Percentiles rank a stretch among this genome's conserved stretches.
Evolutionary conservation across 176 grass and related monocot genomes (phyloP).

Genomic region (Oryza coarctata): DNA sequence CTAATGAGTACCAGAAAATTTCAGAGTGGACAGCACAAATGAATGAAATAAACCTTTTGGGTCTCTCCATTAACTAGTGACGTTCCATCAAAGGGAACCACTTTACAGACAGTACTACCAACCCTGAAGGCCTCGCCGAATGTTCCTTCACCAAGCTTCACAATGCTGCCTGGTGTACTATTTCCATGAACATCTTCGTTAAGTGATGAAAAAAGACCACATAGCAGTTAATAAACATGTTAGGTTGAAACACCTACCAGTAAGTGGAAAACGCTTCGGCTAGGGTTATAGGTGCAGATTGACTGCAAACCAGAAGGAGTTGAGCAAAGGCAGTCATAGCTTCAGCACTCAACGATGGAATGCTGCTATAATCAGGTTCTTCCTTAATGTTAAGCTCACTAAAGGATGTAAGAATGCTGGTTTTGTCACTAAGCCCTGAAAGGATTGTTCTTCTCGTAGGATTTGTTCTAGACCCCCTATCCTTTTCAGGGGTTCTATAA

Average conservation of each 20-base stretch:
- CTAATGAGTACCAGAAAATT: slow-evolving; percentile 36
- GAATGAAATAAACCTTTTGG: slow-evolving; percentile 74
- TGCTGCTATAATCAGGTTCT: slow-evolving; percentile 23
- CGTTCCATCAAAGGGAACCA: slow-evolving; percentile 88
- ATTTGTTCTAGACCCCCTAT: slow-evolving; percentile 13
- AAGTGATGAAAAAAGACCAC: slow-evolving; percentile 20
- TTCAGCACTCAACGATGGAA: slow-evolving; percentile 50
- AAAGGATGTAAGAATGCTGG: slow-evolving; percentile 37
- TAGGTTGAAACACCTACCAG: slow-evolving; percentile 57
- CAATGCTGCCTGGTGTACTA: slow-evolving; percentile 60
- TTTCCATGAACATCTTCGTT: slow-evolving; percentile 32
- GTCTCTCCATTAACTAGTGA: slow-evolving; percentile 79
- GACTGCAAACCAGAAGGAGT: slow-evolving; percentile 74
- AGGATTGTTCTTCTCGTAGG: slow-evolving; percentile 20
- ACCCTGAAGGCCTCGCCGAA: slow-evolving; percentile 87
- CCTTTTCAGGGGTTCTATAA: slow-evolving; percentile 53
- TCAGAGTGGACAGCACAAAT: background rate
- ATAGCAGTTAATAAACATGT: slow-evolving; percentile 8
- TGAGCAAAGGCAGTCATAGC: slow-evolving; percentile 62
- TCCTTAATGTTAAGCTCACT: slow-evolving; percentile 63
- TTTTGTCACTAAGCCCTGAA: slow-evolving; percentile 26
- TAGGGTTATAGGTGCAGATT: slow-evolving; percentile 59
- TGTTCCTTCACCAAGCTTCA: slow-evolving; percentile 90
- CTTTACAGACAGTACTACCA: slow-evolving; percentile 81
- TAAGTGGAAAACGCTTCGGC: slow-evolving; percentile 70